Conservation (phyloP, 129 eudicot species). For the Dittrichia graveolens region DNA sequence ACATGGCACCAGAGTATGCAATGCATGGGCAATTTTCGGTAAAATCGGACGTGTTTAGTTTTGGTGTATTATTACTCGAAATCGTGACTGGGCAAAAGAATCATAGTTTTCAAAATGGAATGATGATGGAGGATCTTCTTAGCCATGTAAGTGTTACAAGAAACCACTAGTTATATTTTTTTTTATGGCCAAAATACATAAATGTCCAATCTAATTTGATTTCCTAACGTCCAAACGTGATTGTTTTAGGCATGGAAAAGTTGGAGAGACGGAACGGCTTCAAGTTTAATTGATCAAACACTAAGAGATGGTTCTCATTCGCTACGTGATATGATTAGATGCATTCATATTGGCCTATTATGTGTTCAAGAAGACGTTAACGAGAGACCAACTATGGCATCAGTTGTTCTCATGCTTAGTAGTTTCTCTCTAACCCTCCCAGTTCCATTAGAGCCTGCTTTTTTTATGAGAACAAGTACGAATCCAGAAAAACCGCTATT, state of each 20-base stretch:
- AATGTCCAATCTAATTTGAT: background rate
- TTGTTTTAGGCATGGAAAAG: constrained; percentile 39
- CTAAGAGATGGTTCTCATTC: constrained; percentile 18
- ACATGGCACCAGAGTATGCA: constrained; percentile 44
- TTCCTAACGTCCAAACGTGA: background rate
- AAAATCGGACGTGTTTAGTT: constrained; percentile 52
- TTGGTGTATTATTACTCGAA: constrained; percentile 50
- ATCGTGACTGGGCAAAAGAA: constrained; percentile 43
- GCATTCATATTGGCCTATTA: constrained; percentile 36
- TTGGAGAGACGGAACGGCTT: constrained; percentile 32
- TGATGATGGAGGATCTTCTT: constrained; percentile 13
- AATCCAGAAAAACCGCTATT: background rate
- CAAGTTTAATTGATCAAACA: constrained; percentile 26
- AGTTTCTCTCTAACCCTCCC: constrained; percentile 40
- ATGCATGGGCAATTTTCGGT: constrained; percentile 45
- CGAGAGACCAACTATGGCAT: constrained; percentile 39
- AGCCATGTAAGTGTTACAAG: constrained; percentile 13
- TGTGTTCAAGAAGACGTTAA: constrained; percentile 38
- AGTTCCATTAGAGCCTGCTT: constrained; percentile 44
- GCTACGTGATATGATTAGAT: constrained; percentile 25
- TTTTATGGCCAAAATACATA: background rate
- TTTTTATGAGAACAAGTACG: constrained; percentile 24
- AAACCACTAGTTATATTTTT: background rate
- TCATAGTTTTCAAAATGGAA: constrained; percentile 20
- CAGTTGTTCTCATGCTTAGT: constrained; percentile 35